Percentiles rank a stretch among this genome's conserved stretches.
These are phyloP conservation scores for Fusarium dimerum DNA, from an alignment of 2,329 filamentous ascomycete genomes.

Conservation along the genomic window DNA sequence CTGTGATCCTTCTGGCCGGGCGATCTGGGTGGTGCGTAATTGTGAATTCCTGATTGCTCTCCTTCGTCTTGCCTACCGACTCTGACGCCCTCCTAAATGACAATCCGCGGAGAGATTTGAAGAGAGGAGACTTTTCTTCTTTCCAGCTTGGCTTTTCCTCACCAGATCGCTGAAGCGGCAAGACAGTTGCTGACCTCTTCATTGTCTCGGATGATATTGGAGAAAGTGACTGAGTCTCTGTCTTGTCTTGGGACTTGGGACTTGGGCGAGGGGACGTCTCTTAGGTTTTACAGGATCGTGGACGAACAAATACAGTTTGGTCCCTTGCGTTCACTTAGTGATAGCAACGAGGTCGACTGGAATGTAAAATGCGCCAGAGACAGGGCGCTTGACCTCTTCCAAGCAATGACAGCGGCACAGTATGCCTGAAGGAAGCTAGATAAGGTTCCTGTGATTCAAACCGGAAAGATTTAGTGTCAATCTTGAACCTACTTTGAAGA, in stretches of 20 bases:
- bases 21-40: conserved; percentile 28
- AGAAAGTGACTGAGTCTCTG: neutral
- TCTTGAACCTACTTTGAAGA: no score
- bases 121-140: conserved; percentile 20
- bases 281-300: neutral
- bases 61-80: conserved; percentile 9
- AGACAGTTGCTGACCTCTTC: neutral
- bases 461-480: no score
- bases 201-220: neutral
- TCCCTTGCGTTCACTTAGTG: neutral
- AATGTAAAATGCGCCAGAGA: neutral
- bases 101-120: conserved; percentile 20
- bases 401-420: no score
- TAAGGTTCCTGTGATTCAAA: no score
- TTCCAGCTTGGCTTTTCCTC: conserved; percentile 24
- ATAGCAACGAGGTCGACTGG: neutral
- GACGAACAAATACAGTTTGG: neutral
- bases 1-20: conserved; percentile 16
- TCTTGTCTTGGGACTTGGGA: no score
- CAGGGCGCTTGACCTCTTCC: no score
- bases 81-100: conserved; percentile 17
- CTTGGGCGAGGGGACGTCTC: neutral
- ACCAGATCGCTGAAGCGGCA: neutral
- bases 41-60: conserved; percentile 14
- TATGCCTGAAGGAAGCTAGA: no score